These are phyloP conservation scores for Cercospora beticola DNA, from an alignment of 2,329 filamentous ascomycete genomes.

Conservation along the genomic window DNA sequence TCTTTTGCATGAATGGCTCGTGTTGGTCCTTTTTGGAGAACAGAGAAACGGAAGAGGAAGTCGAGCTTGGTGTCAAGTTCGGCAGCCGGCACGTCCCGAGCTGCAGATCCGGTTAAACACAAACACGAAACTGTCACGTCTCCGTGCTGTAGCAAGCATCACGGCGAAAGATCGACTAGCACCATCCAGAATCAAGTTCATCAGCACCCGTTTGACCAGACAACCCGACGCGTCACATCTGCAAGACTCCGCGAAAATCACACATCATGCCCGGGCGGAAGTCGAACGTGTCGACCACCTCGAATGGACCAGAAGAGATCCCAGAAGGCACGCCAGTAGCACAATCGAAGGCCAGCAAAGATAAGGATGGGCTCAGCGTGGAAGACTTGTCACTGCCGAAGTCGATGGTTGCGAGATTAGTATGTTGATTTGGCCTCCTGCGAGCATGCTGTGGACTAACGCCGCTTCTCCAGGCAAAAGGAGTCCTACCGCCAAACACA, in stretches of 20 bases:
- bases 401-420: slow-evolving; percentile 11
- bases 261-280: slow-evolving; percentile 48
- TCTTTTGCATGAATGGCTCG: background rate
- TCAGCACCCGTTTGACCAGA: background rate
- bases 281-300: slow-evolving; percentile 46
- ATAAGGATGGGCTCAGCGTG: slow-evolving; percentile 45
- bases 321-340: slow-evolving; percentile 32
- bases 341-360: slow-evolving; percentile 24
- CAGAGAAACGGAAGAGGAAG: background rate
- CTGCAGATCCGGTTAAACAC: slow-evolving; percentile 2
- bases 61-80: background rate
- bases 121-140: slow-evolving; percentile 6
- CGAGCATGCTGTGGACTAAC: background rate
- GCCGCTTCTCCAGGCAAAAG: background rate
- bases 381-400: slow-evolving; percentile 35
- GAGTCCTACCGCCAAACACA: slow-evolving; percentile 58
- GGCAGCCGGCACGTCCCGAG: background rate
- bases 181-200: background rate
- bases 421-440: background rate
- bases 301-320: slow-evolving; percentile 42
- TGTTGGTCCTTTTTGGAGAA: background rate
- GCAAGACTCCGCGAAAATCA: background rate
- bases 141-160: background rate
- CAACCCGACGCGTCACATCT: background rate
- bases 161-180: background rate